Percentiles rank a stretch among this genome's conserved stretches.
Evolutionary conservation across 345 rosid genomes (phyloP).

Genomic region (Aquilaria sinensis): DNA sequence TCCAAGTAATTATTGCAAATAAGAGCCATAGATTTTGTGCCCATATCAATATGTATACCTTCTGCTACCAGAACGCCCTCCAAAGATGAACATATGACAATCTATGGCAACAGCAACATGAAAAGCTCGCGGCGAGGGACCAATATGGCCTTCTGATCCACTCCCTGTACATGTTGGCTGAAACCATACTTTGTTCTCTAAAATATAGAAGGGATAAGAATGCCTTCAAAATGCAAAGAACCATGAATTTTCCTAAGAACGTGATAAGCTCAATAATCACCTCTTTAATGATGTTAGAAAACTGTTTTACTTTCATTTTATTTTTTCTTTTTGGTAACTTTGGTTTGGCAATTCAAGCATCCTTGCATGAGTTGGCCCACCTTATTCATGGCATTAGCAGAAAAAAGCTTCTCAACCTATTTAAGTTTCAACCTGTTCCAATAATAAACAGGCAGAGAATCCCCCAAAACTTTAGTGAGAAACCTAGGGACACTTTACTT

Average conservation of each 20-base stretch:
- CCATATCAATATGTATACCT: constrained; percentile 35
- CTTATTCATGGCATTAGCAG: too few species aligned
- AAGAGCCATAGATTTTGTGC: not conserved
- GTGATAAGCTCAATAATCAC: not conserved
- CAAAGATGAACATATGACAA: constrained; percentile 93
- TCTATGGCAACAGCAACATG: constrained; percentile 91
- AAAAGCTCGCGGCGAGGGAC: constrained; percentile 89
- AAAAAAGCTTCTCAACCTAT: too few species aligned
- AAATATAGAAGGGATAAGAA: not conserved
- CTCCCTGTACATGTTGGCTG: constrained; percentile 88
- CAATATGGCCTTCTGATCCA: constrained; percentile 75
- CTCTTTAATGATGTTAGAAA: constrained; percentile 1
- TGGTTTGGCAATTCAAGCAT: too few species aligned
- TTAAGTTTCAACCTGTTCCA: too few species aligned
- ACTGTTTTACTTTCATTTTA: not conserved
- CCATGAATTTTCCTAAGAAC: not conserved
- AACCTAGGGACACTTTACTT: too few species aligned
- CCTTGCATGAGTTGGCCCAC: too few species aligned
- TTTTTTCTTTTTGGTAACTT: not conserved
- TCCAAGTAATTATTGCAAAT: not conserved
- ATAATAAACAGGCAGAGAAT: too few species aligned
- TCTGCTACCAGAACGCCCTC: constrained; percentile 76
- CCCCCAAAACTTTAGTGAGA: too few species aligned
- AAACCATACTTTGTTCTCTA: constrained; percentile 88
- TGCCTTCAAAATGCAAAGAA: constrained; percentile 1